Evolutionary conservation across 2,329 filamentous ascomycete genomes (phyloP).

Genomic region (Aspergillus uvarum): DNA sequence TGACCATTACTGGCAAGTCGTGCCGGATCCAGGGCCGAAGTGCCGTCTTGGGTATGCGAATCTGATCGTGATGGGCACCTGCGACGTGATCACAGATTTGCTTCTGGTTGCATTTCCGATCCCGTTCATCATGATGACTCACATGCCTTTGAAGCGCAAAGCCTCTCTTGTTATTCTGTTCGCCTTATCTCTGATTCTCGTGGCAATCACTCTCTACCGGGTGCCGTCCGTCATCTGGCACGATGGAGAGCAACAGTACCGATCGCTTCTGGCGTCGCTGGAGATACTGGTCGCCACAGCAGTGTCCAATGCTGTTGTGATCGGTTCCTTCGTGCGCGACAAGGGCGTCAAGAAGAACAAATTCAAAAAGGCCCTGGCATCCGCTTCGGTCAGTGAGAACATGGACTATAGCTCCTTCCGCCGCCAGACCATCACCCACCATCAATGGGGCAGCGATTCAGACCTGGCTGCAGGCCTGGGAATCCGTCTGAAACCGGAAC

Average conservation of each 20-base stretch:
- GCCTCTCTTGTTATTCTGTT: slow-evolving; percentile 77
- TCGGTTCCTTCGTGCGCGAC: slow-evolving; percentile 90
- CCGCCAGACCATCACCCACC: slow-evolving; percentile 60
- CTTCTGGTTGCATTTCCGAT: slow-evolving; percentile 86
- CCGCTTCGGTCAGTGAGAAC: slow-evolving; percentile 51
- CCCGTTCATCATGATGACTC: slow-evolving; percentile 77
- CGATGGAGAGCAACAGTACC: slow-evolving; percentile 76
- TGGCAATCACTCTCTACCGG: slow-evolving; percentile 76
- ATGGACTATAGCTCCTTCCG: slow-evolving; percentile 41
- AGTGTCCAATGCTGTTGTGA: slow-evolving; percentile 82
- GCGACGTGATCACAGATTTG: slow-evolving; percentile 85
- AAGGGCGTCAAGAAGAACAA: slow-evolving; percentile 86
- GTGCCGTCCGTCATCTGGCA: slow-evolving; percentile 73
- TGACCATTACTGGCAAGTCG: slow-evolving; percentile 72
- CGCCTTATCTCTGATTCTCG: slow-evolving; percentile 76
- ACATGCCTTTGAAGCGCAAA: slow-evolving; percentile 75
- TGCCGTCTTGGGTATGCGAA: slow-evolving; percentile 88
- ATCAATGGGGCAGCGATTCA: slow-evolving; percentile 85
- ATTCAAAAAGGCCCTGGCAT: slow-evolving; percentile 56
- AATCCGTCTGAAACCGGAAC: slow-evolving; percentile 60
- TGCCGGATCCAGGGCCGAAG: slow-evolving; percentile 79
- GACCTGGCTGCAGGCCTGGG: slow-evolving; percentile 81
- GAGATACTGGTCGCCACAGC: slow-evolving; percentile 87
- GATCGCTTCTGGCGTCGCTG: slow-evolving; percentile 83
- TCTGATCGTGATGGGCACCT: slow-evolving; percentile 83